A percentile compares a stretch with the other conserved stretches of the same genome.
phyloP scores from a whole-genome alignment of 1,284 basidiomycete species.

The Boletellus deceptivus region DNA sequence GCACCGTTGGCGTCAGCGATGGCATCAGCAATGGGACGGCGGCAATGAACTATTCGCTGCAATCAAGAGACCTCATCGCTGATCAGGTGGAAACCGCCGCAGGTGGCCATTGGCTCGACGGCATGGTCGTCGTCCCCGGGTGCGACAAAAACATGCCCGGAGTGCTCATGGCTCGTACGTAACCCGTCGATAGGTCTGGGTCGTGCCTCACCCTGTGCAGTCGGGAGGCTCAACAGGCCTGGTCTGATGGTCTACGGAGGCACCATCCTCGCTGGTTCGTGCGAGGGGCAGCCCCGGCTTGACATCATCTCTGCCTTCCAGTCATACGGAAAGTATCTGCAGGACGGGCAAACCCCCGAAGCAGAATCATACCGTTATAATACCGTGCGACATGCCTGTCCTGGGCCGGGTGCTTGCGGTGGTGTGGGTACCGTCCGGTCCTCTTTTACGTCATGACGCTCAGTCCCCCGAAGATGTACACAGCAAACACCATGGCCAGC shows the following conservation, averaged over 20 bases:
- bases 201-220: constrained; percentile 41
- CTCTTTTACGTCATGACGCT: constrained; percentile 24
- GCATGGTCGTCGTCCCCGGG: constrained; percentile 93
- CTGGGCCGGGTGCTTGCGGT: constrained; percentile 94
- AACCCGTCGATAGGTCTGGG: constrained; percentile 10
- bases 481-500: constrained; percentile 95
- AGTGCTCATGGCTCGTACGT: constrained; percentile 88
- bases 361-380: constrained; percentile 83
- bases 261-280: constrained; percentile 87
- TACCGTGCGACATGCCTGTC: constrained; percentile 89
- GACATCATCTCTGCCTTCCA: constrained; percentile 97
- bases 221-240: constrained; percentile 91
- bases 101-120: constrained; percentile 98
- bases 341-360: constrained; percentile 79
- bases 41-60: constrained; percentile 93
- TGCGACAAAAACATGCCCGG: constrained; percentile 99
- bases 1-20: constrained; percentile 95
- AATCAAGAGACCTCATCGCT: constrained; percentile 95
- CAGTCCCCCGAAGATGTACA: constrained; percentile 72
- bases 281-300: constrained; percentile 75
- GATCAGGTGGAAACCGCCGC: constrained; percentile 95
- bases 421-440: constrained; percentile 58
- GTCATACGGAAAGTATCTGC: constrained; percentile 89
- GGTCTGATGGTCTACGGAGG: constrained; percentile 97
- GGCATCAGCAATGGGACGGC: constrained; percentile 96